Percentiles rank a stretch among this genome's conserved stretches.
Evolutionary conservation across 495 filamentous ascomycete species (phyloP).

Genomic region (Neurospora intermedia): DNA sequence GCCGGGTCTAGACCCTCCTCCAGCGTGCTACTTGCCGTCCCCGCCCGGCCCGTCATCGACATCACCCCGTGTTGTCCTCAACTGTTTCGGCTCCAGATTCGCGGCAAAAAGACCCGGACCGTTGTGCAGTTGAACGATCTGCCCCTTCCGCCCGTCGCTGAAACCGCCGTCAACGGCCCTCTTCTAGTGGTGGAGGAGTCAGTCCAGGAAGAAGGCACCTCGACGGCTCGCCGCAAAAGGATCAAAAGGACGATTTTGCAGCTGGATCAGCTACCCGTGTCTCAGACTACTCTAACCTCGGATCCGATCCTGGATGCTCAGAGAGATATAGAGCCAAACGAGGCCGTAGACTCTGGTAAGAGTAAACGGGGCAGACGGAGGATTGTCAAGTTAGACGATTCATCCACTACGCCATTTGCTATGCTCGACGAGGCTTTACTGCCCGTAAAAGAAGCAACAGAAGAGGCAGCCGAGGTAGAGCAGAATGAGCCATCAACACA

Average conservation of each 20-base stretch:
- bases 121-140: conserved; percentile 52
- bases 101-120: conserved; percentile 37
- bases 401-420: not conserved
- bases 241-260: not conserved
- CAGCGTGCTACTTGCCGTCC: not conserved
- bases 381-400: not conserved
- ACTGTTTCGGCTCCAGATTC: conserved; percentile 9
- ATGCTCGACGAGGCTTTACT: not conserved
- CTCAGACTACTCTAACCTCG: not conserved
- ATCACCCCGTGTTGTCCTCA: not conserved
- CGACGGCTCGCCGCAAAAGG: not conserved
- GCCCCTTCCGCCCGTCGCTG: conserved; percentile 20
- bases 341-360: not conserved
- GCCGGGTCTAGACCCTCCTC: conserved; percentile 3
- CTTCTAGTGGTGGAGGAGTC: not conserved
- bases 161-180: not conserved
- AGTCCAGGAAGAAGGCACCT: not conserved
- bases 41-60: not conserved
- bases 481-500: not conserved
- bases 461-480: not conserved
- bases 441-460: not conserved
- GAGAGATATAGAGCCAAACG: not conserved
- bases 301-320: not conserved
- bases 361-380: not conserved
- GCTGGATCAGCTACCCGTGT: not conserved